These are phyloP conservation scores for Wickerhamomyces sp. DNA, from an alignment of 1,139 yeast genomes.

Conservation along the genomic window DNA sequence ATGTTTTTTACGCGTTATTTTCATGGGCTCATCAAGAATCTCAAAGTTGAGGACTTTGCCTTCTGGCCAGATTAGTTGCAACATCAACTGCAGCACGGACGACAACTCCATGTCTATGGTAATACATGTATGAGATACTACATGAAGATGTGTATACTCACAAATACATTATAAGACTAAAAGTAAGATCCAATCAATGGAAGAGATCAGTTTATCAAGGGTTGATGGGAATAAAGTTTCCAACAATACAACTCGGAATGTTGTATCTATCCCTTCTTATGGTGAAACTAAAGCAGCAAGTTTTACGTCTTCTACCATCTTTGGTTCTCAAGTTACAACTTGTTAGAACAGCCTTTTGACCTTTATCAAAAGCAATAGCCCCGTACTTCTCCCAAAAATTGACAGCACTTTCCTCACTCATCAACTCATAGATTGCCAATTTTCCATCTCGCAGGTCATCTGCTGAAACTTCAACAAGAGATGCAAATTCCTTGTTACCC, in stretches of 20 bases:
- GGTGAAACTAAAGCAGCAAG: slow-evolving; percentile 93
- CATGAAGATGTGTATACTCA: neutral
- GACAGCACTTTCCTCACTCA: slow-evolving; percentile 98
- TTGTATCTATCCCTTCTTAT: slow-evolving; percentile 89
- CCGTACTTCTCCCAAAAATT: slow-evolving; percentile 98
- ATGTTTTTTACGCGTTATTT: too few relatives aligned
- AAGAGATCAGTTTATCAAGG: slow-evolving; percentile 10
- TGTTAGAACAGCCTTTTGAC: slow-evolving; percentile 91
- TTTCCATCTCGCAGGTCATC: slow-evolving; percentile 93
- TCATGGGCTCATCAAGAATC: too few relatives aligned
- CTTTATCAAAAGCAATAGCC: slow-evolving; percentile 92
- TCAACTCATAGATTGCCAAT: slow-evolving; percentile 85
- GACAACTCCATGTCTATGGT: too few relatives aligned
- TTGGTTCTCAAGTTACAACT: slow-evolving; percentile 83
- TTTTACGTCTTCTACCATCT: slow-evolving; percentile 75
- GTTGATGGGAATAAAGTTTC: slow-evolving; percentile 82
- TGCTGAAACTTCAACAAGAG: slow-evolving; percentile 85
- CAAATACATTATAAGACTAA: neutral
- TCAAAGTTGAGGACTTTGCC: too few relatives aligned
- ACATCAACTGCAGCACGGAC: too few relatives aligned
- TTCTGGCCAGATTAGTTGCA: too few relatives aligned
- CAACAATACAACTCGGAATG: slow-evolving; percentile 94
- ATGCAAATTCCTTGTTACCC: slow-evolving; percentile 95
- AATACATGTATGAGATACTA: too few relatives aligned
- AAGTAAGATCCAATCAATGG: too few relatives aligned